Evolutionary conservation across 83 land plant genomes (phyloP).

Genomic region (Picea engelmannii): DNA sequence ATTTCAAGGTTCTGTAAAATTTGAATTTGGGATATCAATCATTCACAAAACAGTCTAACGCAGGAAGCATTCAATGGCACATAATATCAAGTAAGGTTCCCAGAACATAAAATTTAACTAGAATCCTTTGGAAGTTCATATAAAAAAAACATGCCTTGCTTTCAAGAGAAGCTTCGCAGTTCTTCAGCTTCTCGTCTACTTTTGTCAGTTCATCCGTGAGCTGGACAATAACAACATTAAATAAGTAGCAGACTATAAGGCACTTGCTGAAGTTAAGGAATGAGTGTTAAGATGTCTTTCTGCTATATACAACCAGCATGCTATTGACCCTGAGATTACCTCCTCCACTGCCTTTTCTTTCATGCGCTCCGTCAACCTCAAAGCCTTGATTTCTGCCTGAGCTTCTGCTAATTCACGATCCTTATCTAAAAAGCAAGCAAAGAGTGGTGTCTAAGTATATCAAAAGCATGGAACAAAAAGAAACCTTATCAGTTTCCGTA

Average conservation of each 20-base stretch:
- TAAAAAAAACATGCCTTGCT: constrained; percentile 56
- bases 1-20: constrained; percentile 81
- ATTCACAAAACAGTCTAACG: background rate
- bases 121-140: background rate
- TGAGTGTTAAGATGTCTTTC: background rate
- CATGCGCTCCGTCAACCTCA: constrained; percentile 72
- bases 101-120: background rate
- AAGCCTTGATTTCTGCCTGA: constrained; percentile 85
- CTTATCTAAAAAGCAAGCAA: constrained; percentile 61
- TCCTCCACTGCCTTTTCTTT: constrained; percentile 95
- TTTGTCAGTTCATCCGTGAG: constrained; percentile 38
- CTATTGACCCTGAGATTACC: constrained; percentile 39
- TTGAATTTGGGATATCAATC: background rate
- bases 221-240: constrained; percentile 1
- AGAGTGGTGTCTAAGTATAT: background rate
- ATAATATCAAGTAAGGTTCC: background rate
- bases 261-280: background rate
- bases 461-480: background rate
- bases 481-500: background rate
- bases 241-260: background rate
- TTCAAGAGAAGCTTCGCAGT: constrained; percentile 74
- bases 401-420: constrained; percentile 91
- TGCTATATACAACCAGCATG: background rate
- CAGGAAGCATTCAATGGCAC: background rate
- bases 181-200: constrained; percentile 84